Evolutionary conservation across 1,284 basidiomycete species (phyloP), one percentile per base, ranked within the genome.

Genomic region (Volvariella volvacea): DNA sequence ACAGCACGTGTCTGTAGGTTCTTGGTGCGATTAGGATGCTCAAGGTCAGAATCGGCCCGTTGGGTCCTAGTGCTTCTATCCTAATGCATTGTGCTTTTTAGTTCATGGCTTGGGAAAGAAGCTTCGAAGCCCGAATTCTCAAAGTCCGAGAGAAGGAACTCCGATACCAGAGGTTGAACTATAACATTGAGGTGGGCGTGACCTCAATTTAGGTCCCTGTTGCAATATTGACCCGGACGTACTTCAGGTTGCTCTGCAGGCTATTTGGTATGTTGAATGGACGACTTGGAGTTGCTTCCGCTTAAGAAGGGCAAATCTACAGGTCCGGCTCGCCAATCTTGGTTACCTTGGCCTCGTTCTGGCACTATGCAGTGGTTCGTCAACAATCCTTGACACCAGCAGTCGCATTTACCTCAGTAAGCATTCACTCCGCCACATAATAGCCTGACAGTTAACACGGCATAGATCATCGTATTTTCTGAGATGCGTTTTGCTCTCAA

Each of bases 51-150:
- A 28, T 28, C 25, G 25, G 12, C 6, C 12, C 12, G 25, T 12
- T 6, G 25, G 6, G 25, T 6, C 6, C 25, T 28, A 12, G 25
- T 6, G 12, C 12, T 14, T 4, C 19, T 14, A 1, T 39, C 19
- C 14, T 43, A 6, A 38, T 32, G 32, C 20, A 10, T 28, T 4
- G 0, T 43, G 42, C 28, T 17, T 22, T 19, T 19, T 49, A 87
- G 80, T 93, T 93, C 63, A 93, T 94, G 89, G 90, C 89, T 8
- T 94, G 92, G 92, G 93, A 96, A 64, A 79, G 88, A 16, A 88
- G 82, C 54, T 95, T 95, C 55, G 91, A 95, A 64, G 70, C 73
- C 22, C 74, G 77, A 6, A 82, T 95, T 6, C 62, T 88, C 45
- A 79, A 76, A 42, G 72, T 94, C 48, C 78, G 92, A 19, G 78